Evolutionary conservation across 768 basidiomycete genomes (phyloP).

Genomic region (Agaricus sinodeliciosus): DNA sequence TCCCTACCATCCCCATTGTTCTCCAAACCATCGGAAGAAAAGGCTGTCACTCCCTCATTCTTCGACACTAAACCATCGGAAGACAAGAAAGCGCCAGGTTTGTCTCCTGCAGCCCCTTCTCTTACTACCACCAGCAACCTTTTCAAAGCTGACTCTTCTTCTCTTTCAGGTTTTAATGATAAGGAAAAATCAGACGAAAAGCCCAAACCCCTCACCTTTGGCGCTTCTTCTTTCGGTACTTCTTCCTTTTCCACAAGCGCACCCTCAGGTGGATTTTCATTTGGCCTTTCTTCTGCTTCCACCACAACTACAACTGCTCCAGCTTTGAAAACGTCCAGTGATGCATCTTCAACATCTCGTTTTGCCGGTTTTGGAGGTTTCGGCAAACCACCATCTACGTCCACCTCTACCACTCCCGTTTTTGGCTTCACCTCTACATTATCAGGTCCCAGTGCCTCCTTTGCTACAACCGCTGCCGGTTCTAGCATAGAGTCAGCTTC

Average conservation of each 20-base stretch:
- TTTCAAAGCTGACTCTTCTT: neutral
- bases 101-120: neutral
- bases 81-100: neutral
- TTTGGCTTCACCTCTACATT: conserved; percentile 2
- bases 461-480: conserved; percentile 6
- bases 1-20: conserved; percentile 10
- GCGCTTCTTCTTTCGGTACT: conserved; percentile 8
- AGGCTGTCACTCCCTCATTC: neutral
- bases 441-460: conserved; percentile 22
- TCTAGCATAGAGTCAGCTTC: neutral
- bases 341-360: conserved; percentile 13
- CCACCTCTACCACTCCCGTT: conserved; percentile 23
- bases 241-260: conserved; percentile 5
- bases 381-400: conserved; percentile 22
- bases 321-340: neutral
- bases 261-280: conserved; percentile 1
- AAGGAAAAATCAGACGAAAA: neutral
- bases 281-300: neutral
- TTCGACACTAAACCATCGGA: conserved; percentile 7
- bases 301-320: neutral
- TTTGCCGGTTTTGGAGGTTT: conserved; percentile 27
- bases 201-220: conserved; percentile 1
- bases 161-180: neutral
- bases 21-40: conserved; percentile 6
- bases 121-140: neutral